Percentiles rank a stretch among this genome's conserved stretches.
Evolutionary conservation across 345 rosid species (phyloP).

Genomic region (Melaleuca alternifolia): DNA sequence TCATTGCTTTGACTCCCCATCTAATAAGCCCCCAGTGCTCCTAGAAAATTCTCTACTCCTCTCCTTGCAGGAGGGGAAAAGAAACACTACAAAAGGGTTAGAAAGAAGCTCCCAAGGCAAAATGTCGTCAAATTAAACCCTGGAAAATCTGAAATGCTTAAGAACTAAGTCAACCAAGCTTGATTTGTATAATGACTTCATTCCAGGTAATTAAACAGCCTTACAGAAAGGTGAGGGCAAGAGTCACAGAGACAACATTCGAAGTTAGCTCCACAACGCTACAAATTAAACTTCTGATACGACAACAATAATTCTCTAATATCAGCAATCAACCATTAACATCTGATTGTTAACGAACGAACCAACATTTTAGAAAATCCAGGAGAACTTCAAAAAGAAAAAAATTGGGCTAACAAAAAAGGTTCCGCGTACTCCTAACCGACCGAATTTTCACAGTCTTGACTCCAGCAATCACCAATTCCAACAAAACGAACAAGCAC

Average conservation of each 20-base stretch:
- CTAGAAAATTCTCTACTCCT: background rate
- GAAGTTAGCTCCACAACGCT: background rate
- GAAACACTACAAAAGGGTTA: background rate
- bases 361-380: background rate
- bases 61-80: background rate
- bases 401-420: too few species aligned
- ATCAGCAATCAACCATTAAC: background rate
- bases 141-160: background rate
- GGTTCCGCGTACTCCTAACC: background rate
- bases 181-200: background rate
- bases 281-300: background rate
- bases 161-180: background rate
- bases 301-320: background rate
- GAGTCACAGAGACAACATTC: background rate
- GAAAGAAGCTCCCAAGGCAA: background rate
- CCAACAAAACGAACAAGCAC: background rate
- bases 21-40: background rate
- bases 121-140: background rate
- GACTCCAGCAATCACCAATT: background rate
- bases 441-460: background rate
- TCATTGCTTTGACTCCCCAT: background rate
- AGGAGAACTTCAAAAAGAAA: background rate
- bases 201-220: background rate
- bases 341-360: background rate
- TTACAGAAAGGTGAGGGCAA: background rate